Evolutionary conservation across 805 yeast genomes (phyloP), one percentile per base, ranked within the genome.

Genomic region (Wickerhamiella parazyma): DNA sequence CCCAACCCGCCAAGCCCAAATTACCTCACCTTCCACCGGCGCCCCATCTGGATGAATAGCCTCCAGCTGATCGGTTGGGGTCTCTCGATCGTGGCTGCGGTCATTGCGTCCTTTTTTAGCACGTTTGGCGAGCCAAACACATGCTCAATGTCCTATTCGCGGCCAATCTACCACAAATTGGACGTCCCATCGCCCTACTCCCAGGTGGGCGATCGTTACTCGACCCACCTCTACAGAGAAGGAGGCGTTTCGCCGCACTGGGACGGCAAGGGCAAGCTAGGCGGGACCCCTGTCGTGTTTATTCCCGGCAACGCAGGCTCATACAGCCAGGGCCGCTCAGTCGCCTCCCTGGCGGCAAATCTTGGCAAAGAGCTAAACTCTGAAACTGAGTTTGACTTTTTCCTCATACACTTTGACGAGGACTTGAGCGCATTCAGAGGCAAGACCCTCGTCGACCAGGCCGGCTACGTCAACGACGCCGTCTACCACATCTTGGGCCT

Each of bases 301-400:
- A 80, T 93, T 33, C 98, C 98, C 0, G 99, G 99, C 0, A 91
- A 93, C 57, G 98, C 98, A 0, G 99, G 99, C 1, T 79, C 93
- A 45, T 86, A 75, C 59, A 73, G 76, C 50, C 99, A 91, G 60
- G 94, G 75, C 8, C 67, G 98, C 42, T 83, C 95, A 1, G 72
- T 89, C n/a, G 97, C 96, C 0, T 77, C 96, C 1, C 80, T 80
- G 50, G 66, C 82, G 19, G 71, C 95, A 1, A 68, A 69, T 34
- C 52, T 72, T 3, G 78, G 66, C 51, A 70, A 65, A 49, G 70
- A 70, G 3, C 59, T 56, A 42, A 41, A 28, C 24, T 33, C 45
- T 21, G 51, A 42, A 25, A 61, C 65, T 58, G 65, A 42, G 50
- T 65, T 84, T 42, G 98, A 91, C 59, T 81, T 87, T 59, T 89